Base-by-base conservation (phyloP, 208 protist genomes). In the Kentomonas sorsogonicus region DNA sequence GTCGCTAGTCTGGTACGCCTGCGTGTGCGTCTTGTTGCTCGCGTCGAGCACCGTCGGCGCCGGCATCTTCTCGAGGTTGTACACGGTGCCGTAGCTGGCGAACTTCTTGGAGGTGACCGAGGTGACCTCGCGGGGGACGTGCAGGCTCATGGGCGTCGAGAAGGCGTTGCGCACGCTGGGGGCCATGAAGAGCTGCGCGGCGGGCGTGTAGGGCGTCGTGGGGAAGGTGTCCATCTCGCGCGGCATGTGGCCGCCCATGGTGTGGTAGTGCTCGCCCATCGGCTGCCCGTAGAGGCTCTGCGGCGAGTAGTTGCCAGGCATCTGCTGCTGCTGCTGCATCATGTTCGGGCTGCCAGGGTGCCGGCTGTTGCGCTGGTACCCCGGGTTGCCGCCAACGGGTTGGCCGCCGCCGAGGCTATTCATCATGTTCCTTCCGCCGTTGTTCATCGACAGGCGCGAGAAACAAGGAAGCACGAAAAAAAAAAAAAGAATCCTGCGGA, bases 161-260 rank as follows among this genome's bases (percentile, higher is more conserved):
- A 88, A 41, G 3, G 74, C 55, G 47, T 71, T 85, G 51, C 72
- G 74, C 53, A 94, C 71, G 0, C 64, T 66, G 36, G 60, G 72
- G 29, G 77, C 81, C 80, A 91, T 89, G 65, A 89, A 91, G 33
- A 91, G 76, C 29, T 74, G 72, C 46, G 65, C 70, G 46, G 86
- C 74, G 41, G 80, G 65, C 15, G 81, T 88, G 63, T 94, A 94
- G 3, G 87, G 87, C 18, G 87, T 81, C 4, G 81, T 72, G 13
- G 87, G 87, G 58, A 94, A 94, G 7, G 79, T 71, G 47, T 93
- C 82, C n/a, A n/a, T n/a, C n/a, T n/a, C n/a, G n/a, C n/a, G n/a
- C n/a, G n/a, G n/a, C n/a, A n/a, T n/a, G n/a, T n/a, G n/a, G 3
- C 71, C 39, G 11, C 74, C 53, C 55, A 86, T 68, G 1, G 69